Base-by-base conservation (phyloP, 805 yeast genomes). In the Tetrapisispora taiwanensis region DNA sequence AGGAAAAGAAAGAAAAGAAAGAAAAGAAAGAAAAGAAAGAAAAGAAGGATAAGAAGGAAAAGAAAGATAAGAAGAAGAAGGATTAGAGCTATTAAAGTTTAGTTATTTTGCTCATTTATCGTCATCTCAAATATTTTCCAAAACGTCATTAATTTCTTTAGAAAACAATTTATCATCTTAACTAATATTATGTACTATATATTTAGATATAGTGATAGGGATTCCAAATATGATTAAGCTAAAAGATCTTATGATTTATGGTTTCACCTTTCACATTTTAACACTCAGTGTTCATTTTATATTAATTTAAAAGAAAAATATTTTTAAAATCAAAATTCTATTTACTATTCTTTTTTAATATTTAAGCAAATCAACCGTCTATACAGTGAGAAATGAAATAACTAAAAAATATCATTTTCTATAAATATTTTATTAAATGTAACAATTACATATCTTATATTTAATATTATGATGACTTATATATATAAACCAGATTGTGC, bases 1-100 rank as follows among this genome's bases (percentile, higher is more conserved):
- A 77, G 47, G 74, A 76, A 68, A 52, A 54, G 44, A 51, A 59
- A 46, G 68, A 71, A 55, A 62, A 67, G 33, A 65, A 71, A 65
- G 68, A 73, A 63, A 62, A 63, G 36, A 62, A 67, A 55, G 66
- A 67, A 52, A 60, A 63, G 26, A 43, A 38, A 17, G 41, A 34
- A 3, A 43, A 43, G 33, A 42, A 42, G 22, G 53, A 51, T 52
- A 51, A 46, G 51, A 43, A 54, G 33, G 48, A 60, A 49, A 60
- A 63, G 58, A 54, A 53, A 36, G 48, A 60, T 50, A 39, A 32
- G 24, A 39, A 39, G 36, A 39, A 39, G 42, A 39, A 39, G 22
- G 36, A 39, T 39, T 35, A 41, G 34, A 27, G 30, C 17, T 17
- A 7, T 19, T 4, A 28, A 18, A 32, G 22, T 22, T 41, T 28